A percentile compares a stretch with the other conserved stretches of the same genome.
Conservation (phyloP, 345 rosid genomes). For the Corchorus capsularis region DNA sequence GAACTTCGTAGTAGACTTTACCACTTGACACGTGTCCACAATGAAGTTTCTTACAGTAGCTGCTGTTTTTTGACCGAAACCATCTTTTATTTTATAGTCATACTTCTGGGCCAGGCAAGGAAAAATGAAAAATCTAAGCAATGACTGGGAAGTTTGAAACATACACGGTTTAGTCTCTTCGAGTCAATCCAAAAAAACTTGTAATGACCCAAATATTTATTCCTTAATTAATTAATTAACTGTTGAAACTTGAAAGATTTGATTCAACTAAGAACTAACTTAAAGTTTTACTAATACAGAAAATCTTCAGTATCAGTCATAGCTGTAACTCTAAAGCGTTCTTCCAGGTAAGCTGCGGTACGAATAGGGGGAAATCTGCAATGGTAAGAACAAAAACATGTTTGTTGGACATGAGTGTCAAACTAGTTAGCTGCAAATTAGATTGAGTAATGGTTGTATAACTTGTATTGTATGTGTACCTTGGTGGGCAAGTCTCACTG, state of each 20-base stretch:
- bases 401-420: too few relatives aligned
- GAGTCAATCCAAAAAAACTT: neutral
- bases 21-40: neutral
- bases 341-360: conserved; percentile 65
- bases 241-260: too few relatives aligned
- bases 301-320: neutral
- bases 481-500: conserved; percentile 59
- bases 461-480: conserved; percentile 53
- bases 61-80: neutral
- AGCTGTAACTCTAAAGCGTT: conserved; percentile 56
- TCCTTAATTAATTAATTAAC: too few relatives aligned
- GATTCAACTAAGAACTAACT: too few relatives aligned
- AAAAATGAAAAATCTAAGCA: neutral
- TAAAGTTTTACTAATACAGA: neutral
- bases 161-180: neutral
- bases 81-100: neutral
- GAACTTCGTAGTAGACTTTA: neutral
- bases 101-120: neutral
- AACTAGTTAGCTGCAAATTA: too few relatives aligned
- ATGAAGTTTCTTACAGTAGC: neutral
- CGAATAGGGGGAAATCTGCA: conserved; percentile 74
- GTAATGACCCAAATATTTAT: neutral
- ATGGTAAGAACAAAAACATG: neutral
- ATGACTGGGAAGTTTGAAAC: neutral
- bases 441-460: neutral